Base-by-base conservation (phyloP, 78 protist species). In the Anaeramoeba flamelloides region DNA sequence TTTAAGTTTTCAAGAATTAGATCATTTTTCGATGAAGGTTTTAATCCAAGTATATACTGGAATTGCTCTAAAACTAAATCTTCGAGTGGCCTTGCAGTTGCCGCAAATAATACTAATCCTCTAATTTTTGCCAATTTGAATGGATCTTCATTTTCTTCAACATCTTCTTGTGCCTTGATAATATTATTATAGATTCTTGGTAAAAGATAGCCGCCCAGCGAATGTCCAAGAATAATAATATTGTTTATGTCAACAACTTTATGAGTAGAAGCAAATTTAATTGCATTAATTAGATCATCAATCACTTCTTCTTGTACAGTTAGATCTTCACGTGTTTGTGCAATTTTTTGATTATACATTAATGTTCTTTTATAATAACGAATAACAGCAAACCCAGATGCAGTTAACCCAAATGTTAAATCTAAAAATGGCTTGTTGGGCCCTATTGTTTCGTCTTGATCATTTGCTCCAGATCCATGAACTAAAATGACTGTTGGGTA, bases 401-500 rank as follows among this genome's bases (percentile, higher is more conserved):
- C 17, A 26, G 69, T 17, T 53, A 53, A 53, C 8, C 69, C 69
- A 53, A 26, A 53, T 26, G 69, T 17, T 26, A 53, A 17, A 53
- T 53, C 69, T 17, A 26, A 26, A 53, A 53, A 53, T 17, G 69
- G 69, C 17, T 53, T 53, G 17, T 53, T 53, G 8, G 69, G 69
- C 34, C 69, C 69, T 26, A 53, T 53, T 53, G 69, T 26, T 53
- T 53, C 69, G 17, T 53, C 69, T 26, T 17, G 69, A 53, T 53
- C 69, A 53, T 53, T 53, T 53, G 69, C 69, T 53, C 69, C 69
- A 53, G 34, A 26, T 53, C 69, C 69, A 53, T 53, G 69, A 53
- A 53, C 69, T 26, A 53, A 53, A 53, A 53, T 53, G 17, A 17
- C 69, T 26, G 17, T 17, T 26, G 69, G 69, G 17, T 26, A 53